Conservation (phyloP, 495 filamentous ascomycete species). For the Neohortaea acidophila region DNA sequence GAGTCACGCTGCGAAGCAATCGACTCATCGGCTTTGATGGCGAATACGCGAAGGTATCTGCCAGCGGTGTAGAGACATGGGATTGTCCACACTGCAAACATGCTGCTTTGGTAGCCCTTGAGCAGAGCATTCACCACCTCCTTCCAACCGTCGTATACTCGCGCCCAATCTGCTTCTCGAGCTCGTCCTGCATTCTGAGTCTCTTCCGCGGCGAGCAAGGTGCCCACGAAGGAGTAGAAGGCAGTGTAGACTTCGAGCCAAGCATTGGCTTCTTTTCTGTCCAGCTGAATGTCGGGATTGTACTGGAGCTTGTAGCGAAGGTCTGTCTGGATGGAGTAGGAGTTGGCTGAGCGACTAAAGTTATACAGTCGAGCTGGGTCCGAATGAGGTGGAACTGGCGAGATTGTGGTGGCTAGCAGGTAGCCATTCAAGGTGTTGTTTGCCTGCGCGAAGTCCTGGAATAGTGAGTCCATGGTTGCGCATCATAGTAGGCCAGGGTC, state of each 20-base stretch:
- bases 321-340: slow-evolving; percentile 37
- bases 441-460: slow-evolving; percentile 39
- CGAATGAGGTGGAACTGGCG: slow-evolving; percentile 42
- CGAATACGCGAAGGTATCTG: slow-evolving; percentile 71
- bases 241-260: slow-evolving; percentile 72
- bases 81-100: slow-evolving; percentile 72
- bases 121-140: slow-evolving; percentile 54
- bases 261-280: slow-evolving; percentile 47
- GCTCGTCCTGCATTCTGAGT: slow-evolving; percentile 19
- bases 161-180: slow-evolving; percentile 44
- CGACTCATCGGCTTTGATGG: slow-evolving; percentile 66
- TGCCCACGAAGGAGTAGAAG: slow-evolving; percentile 68
- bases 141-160: slow-evolving; percentile 74
- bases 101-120: slow-evolving; percentile 53
- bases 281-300: slow-evolving; percentile 34
- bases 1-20: slow-evolving; percentile 30
- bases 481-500: not conserved
- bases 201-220: slow-evolving; percentile 30
- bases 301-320: slow-evolving; percentile 49
- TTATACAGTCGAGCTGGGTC: slow-evolving; percentile 46
- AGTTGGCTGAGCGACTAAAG: slow-evolving; percentile 43
- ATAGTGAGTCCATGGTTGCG: slow-evolving; percentile 36
- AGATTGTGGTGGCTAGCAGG: slow-evolving; percentile 51
- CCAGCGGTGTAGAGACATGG: slow-evolving; percentile 74
- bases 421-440: slow-evolving; percentile 36